A percentile compares a stretch with the other conserved stretches of the same genome.
Evolutionary conservation across 1,284 basidiomycete genomes (phyloP).

Genomic region (Pseudozyma thailandica): DNA sequence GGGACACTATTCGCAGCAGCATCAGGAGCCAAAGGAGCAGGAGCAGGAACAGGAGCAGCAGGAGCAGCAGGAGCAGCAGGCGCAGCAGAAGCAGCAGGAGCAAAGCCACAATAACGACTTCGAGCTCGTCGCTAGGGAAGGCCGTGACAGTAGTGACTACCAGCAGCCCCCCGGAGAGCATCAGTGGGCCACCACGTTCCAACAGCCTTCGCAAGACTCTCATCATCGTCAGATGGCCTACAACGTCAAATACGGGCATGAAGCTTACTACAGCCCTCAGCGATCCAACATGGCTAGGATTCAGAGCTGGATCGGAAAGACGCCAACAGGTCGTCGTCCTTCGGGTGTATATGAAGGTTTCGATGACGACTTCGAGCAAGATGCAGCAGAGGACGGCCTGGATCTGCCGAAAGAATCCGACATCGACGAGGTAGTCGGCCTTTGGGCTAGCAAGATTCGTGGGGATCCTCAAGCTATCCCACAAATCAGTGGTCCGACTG

Average conservation of each 20-base stretch:
- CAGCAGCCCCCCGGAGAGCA: constrained; percentile 5
- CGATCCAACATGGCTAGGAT: constrained; percentile 38
- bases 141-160: not conserved
- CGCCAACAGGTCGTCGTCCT: constrained; percentile 20
- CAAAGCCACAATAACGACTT: constrained; percentile 1
- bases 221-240: constrained; percentile 1
- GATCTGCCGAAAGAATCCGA: constrained; percentile 21
- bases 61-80: not conserved
- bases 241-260: constrained; percentile 1
- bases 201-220: not conserved
- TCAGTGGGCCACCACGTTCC: not conserved
- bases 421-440: constrained; percentile 37
- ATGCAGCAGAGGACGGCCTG: constrained; percentile 6
- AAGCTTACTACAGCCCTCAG: constrained; percentile 22
- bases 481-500: constrained; percentile 17
- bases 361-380: constrained; percentile 12
- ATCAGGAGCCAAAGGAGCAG: not conserved
- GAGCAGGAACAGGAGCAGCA: not conserved
- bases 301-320: constrained; percentile 48
- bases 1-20: too few relatives aligned
- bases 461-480: constrained; percentile 22
- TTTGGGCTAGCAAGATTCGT: constrained; percentile 35
- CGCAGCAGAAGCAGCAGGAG: not conserved
- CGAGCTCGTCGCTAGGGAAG: not conserved
- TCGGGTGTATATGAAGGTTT: constrained; percentile 12